These are phyloP conservation scores for Calonectria pauciramosa DNA, from an alignment of 2,329 filamentous ascomycete genomes.

Conservation along the genomic window DNA sequence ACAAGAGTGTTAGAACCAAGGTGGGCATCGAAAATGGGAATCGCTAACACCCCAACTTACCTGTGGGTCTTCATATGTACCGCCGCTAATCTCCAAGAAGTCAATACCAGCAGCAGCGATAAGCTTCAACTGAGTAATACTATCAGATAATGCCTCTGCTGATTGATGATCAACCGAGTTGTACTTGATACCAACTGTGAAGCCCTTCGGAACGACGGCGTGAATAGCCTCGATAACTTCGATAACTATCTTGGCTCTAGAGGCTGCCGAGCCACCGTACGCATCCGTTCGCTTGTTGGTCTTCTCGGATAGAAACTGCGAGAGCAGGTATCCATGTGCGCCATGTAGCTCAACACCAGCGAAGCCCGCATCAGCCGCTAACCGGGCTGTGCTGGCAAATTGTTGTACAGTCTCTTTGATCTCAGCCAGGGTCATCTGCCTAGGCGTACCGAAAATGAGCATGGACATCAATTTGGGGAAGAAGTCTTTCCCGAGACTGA, in stretches of 20 bases:
- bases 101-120: not conserved
- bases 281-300: slow-evolving; percentile 1
- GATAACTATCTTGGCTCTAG: slow-evolving; percentile 1
- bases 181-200: not conserved
- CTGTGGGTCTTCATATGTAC: not conserved
- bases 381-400: not conserved
- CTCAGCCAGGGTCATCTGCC: not conserved
- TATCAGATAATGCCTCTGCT: not conserved
- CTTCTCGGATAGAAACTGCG: slow-evolving; percentile 3
- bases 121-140: not conserved
- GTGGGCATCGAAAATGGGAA: too few relatives aligned
- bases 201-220: not conserved
- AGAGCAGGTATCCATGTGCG: not conserved
- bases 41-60: too few relatives aligned
- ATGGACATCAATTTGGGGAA: not conserved
- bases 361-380: not conserved
- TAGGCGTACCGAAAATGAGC: not conserved
- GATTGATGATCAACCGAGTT: slow-evolving; percentile 12
- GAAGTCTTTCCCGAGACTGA: not conserved
- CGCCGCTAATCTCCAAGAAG: slow-evolving; percentile 6
- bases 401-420: not conserved
- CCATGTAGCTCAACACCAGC: slow-evolving; percentile 6
- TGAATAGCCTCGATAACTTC: not conserved
- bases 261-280: not conserved
- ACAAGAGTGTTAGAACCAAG: not conserved